Base-by-base conservation (phyloP, 257 asterid genomes). In the Capsicum baccatum region DNA sequence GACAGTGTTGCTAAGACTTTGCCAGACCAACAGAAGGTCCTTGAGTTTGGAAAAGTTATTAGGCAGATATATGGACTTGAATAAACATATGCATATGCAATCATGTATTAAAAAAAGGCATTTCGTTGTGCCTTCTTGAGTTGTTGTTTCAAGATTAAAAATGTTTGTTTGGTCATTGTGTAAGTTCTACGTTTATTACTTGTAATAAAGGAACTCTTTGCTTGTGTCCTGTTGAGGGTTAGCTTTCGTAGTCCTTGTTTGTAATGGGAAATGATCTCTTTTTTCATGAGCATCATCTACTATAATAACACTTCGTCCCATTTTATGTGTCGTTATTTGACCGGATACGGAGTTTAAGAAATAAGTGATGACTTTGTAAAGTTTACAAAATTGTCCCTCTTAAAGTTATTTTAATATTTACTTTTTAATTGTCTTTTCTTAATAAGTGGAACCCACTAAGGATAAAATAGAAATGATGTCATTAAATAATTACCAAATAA, bases 51-150 rank as follows among this genome's bases (percentile, higher is more conserved):
- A 1, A 14, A 56, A 15, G 69, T 52, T 17, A 13, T 81, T 6
- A 84, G 83, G 78, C 48, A 87, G 82, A n/a, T 0, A 5, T 63
- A 19, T 83, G 86, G 78, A 83, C 3, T 71, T 14, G 59, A 74
- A 74, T n/a, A 26, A 74, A 2, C 35, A 74, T 44, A 44, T 10
- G 74, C 4, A 12, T 39, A 15, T 37, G 21, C 1, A 8, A 15
- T 12, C n/a, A 33, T 39, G 42, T 17, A 7, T 80, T 55, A 35
- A 5, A 26, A 48, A 59, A 37, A 8, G 6, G 8, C 0, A 3
- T 6, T 67, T 3, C 9, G 11, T 6, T 14, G 11, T 66, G 14
- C 19, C 47, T 67, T 35, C 9, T 8, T 67, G 52, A 37, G 50
- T 14, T 67, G 47, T 66, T 1, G 6, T 67, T 7, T 8, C 26